These are phyloP conservation scores for Cyberlindnera maritima DNA, from an alignment of 805 yeast species.

Conservation along the genomic window DNA sequence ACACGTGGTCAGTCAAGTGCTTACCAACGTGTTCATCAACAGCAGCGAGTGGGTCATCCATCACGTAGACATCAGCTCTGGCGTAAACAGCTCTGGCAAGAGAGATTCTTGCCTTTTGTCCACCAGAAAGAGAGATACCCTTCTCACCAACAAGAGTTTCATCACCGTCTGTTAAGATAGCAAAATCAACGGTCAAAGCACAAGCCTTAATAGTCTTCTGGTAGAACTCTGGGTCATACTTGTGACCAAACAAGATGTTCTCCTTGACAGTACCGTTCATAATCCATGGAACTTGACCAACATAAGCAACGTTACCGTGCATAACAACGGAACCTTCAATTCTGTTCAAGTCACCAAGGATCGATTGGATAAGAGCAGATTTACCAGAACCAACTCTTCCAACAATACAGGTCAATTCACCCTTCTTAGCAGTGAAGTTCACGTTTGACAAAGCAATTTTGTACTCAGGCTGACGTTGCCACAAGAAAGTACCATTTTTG, in stretches of 20 bases:
- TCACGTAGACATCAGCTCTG: conserved; percentile 83
- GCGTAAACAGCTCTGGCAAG: conserved; percentile 95
- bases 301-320: conserved; percentile 83
- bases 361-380: conserved; percentile 73
- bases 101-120: conserved; percentile 94
- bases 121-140: conserved; percentile 95
- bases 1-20: conserved; percentile 76
- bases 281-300: conserved; percentile 94
- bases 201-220: conserved; percentile 81
- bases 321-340: conserved; percentile 68
- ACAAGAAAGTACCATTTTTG: conserved; percentile 67
- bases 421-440: conserved; percentile 63
- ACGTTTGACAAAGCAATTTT: conserved; percentile 66
- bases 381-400: conserved; percentile 93
- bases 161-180: conserved; percentile 84
- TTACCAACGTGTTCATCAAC: conserved; percentile 97
- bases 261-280: conserved; percentile 93
- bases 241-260: conserved; percentile 87
- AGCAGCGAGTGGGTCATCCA: conserved; percentile 94
- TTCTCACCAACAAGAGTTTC: conserved; percentile 93
- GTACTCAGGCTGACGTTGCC: conserved; percentile 71
- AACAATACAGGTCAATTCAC: conserved; percentile 79
- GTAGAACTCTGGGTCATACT: conserved; percentile 78
- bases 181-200: conserved; percentile 77
- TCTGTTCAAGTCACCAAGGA: conserved; percentile 80